Evolutionary conservation across 140 eudicot species (phyloP), one percentile per base, ranked within the genome.

Genomic region (Stevia rebaudiana): DNA sequence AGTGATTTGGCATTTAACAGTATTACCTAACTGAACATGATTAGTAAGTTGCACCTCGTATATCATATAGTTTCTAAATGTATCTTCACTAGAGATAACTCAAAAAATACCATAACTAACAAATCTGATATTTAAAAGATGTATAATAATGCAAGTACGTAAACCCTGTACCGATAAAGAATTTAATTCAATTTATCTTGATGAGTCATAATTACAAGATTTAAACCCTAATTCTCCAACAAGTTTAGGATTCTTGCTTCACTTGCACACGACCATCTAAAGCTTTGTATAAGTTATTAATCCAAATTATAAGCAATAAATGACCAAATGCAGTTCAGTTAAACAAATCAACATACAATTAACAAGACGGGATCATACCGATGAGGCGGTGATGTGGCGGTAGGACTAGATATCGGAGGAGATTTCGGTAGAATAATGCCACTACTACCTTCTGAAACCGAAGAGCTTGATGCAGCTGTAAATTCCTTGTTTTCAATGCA

Each of bases 361-460:
- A 23, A 4, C 30, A 35, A 74, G 11, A 44, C n/a, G 58, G 33
- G 63, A 77, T 48, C 41, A 49, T 71, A 92, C 98, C 95, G 61
- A 49, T 78, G 86, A 68, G 83, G 61, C 4, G 90, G 87, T 0
- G 94, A 92, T 67, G 82, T 63, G 12, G 83, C 74, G 8, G 80
- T 57, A 1, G 98, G 98, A 69, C 95, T 92, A 41, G 75, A 70
- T 61, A 52, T 41, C 58, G 63, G 85, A 0, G 91, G 86, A 15
- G 96, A 84, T 71, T 81, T 91, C 0, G 82, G 47, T 8, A 79
- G 70, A 42, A 79, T 75, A 79, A 83, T 85, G 66, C 81, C 90
- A 61, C 82, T 85, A 71, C 96, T 85, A 49, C 79, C 88, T 64
- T 91, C 95, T 0, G 95, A 87, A 39, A 76, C 53, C 0, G 95